These are phyloP conservation scores for Desmodesmus armatus DNA, from an alignment of 139 green algal species.

Conservation along the genomic window DNA sequence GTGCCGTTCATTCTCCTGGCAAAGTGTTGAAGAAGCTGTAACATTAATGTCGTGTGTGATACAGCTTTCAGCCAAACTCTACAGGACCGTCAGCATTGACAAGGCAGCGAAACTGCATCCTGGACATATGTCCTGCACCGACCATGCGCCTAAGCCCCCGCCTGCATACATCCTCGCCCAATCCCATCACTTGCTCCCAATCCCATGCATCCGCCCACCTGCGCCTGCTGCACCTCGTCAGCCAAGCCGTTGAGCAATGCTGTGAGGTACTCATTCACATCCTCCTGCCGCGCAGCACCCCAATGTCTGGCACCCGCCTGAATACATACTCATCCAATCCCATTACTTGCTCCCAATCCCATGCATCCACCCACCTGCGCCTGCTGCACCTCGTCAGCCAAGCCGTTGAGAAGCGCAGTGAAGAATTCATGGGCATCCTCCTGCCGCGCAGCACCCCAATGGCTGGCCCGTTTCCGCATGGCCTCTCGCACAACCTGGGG, in stretches of 20 bases:
- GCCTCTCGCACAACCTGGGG: conserved; percentile 56
- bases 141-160: too few relatives aligned
- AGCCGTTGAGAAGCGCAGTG: conserved; percentile 67
- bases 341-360: not conserved
- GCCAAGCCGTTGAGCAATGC: conserved; percentile 73
- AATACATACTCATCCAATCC: too few relatives aligned
- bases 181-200: too few relatives aligned
- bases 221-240: conserved; percentile 63
- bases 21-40: too few relatives aligned
- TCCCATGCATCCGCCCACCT: conserved; percentile 43
- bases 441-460: conserved; percentile 64
- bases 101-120: too few relatives aligned
- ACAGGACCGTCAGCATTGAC: too few relatives aligned
- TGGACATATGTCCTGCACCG: too few relatives aligned
- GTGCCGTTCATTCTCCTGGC: too few relatives aligned
- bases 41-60: too few relatives aligned
- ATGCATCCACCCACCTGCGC: conserved; percentile 45
- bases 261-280: conserved; percentile 80
- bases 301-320: conserved; percentile 58
- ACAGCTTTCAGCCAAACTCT: too few relatives aligned
- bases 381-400: conserved; percentile 72
- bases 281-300: conserved; percentile 68
- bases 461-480: conserved; percentile 50
- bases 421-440: conserved; percentile 85
- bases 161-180: too few relatives aligned